phyloP scores from a whole-genome alignment of 306 rosid species.

The Notholithocarpus densiflorus region DNA sequence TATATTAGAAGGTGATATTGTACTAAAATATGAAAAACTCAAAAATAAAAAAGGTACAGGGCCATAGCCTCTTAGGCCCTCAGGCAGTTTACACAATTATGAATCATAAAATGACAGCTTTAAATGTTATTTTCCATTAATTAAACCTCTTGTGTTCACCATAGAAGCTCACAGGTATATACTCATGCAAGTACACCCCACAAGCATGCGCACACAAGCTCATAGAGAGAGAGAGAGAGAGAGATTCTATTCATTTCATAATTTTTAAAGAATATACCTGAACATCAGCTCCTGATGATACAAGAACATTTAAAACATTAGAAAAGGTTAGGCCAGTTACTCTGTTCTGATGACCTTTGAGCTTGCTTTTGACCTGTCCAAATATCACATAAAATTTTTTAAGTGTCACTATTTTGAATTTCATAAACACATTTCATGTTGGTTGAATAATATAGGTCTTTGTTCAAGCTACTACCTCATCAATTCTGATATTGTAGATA shows the following conservation, averaged over 20 bases:
- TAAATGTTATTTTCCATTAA: neutral
- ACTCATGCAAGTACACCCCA: neutral
- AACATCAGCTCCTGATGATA: conserved; percentile 97
- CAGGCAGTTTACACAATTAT: neutral
- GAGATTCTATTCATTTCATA: neutral
- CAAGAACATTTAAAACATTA: conserved; percentile 77
- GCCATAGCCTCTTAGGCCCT: neutral
- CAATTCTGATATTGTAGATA: conserved; percentile 88
- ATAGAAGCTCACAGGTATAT: neutral
- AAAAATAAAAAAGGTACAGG: neutral
- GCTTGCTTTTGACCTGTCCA: conserved; percentile 76
- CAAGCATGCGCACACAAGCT: neutral
- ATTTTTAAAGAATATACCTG: conserved; percentile 55
- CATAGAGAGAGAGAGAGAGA: neutral
- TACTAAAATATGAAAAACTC: neutral
- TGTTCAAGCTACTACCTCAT: conserved; percentile 58
- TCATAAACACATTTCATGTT: neutral
- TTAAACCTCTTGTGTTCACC: neutral
- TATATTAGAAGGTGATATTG: no score
- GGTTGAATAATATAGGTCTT: neutral
- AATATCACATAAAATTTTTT: neutral
- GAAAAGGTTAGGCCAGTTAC: conserved; percentile 97
- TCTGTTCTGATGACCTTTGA: conserved; percentile 97
- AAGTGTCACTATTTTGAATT: neutral
- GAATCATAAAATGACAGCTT: neutral